A percentile compares a stretch with the other conserved stretches of the same genome.
phyloP scores from a whole-genome alignment of 352 stramenopile genomes.

The Phytopythium cucurbitacearum region DNA sequence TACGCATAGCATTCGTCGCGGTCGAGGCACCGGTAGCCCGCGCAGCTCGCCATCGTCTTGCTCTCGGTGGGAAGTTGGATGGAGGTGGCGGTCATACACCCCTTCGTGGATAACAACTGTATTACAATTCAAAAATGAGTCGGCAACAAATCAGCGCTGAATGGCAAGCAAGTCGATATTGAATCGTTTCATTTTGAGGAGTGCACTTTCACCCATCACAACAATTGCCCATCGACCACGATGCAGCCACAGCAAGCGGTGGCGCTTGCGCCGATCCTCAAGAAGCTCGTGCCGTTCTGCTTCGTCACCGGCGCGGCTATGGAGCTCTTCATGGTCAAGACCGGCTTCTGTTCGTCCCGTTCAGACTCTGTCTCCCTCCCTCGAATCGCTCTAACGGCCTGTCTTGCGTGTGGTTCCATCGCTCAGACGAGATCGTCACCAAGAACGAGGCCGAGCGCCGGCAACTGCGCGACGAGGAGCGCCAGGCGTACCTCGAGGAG shows the following conservation, averaged over 20 bases:
- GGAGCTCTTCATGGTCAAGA: slow-evolving; percentile 90
- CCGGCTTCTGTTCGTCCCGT: slow-evolving; percentile 66
- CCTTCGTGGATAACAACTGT: slow-evolving; percentile 1
- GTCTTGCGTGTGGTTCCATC: neutral
- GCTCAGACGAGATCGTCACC: slow-evolving; percentile 79
- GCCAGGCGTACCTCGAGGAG: slow-evolving; percentile 32
- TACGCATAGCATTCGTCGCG: slow-evolving; percentile 60
- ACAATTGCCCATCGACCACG: slow-evolving; percentile 1
- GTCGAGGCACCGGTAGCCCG: slow-evolving; percentile 52
- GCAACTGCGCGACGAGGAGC: slow-evolving; percentile 54
- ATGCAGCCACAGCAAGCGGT: slow-evolving; percentile 31
- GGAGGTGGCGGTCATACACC: slow-evolving; percentile 2
- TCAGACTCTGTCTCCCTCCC: neutral
- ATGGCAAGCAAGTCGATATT: neutral
- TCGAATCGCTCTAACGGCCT: neutral
- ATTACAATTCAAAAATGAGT: slow-evolving; percentile 16
- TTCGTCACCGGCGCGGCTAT: slow-evolving; percentile 81
- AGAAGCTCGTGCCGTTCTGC: slow-evolving; percentile 81
- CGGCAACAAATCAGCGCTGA: slow-evolving; percentile 4
- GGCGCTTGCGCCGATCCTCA: slow-evolving; percentile 65
- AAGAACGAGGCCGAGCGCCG: slow-evolving; percentile 71
- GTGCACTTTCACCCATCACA: slow-evolving; percentile 4
- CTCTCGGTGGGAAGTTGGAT: slow-evolving; percentile 10
- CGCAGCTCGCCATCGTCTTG: slow-evolving; percentile 16
- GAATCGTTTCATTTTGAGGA: slow-evolving; percentile 11